These are phyloP conservation scores for Tricholoma furcatifolium DNA, from an alignment of 768 basidiomycete species.

Conservation along the genomic window DNA sequence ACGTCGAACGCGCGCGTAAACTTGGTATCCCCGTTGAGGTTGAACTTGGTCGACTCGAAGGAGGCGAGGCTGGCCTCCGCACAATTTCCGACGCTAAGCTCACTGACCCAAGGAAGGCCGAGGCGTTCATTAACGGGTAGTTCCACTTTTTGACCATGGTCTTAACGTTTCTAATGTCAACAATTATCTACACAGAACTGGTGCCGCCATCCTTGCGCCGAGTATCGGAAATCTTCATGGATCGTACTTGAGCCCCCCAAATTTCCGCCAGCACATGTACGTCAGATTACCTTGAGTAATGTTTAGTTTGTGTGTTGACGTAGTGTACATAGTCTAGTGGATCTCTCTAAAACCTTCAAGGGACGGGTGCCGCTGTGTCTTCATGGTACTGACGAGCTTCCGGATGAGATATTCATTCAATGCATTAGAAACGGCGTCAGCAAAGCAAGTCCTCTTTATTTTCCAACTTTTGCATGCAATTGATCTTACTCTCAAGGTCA, in stretches of 20 bases:
- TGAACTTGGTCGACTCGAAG: conserved; percentile 47
- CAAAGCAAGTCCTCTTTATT: conserved; percentile 26
- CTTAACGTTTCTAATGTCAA: background rate
- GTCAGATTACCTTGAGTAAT: conserved; percentile 1
- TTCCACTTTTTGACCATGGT: background rate
- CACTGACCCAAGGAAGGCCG: conserved; percentile 41
- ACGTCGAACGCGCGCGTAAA: conserved; percentile 40
- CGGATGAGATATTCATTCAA: conserved; percentile 41
- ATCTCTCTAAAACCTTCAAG: conserved; percentile 33
- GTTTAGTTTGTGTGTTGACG: background rate
- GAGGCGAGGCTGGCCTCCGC: conserved; percentile 47
- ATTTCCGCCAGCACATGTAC: conserved; percentile 44
- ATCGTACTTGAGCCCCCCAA: conserved; percentile 42
- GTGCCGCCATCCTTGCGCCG: conserved; percentile 44
- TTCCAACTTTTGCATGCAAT: background rate
- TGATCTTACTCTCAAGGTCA: conserved; percentile 29
- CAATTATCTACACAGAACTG: conserved; percentile 28
- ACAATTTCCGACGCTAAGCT: conserved; percentile 48
- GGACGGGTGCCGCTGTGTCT: conserved; percentile 38
- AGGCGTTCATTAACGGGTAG: conserved; percentile 40
- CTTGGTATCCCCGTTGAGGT: conserved; percentile 44
- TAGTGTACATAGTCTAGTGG: conserved; percentile 29
- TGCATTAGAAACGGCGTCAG: conserved; percentile 46
- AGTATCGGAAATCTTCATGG: conserved; percentile 50
- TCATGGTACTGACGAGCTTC: conserved; percentile 45